Percentiles rank a stretch among this genome's conserved stretches.
Conservation (phyloP, 768 basidiomycete species). For the Filobasidium wieringae region DNA sequence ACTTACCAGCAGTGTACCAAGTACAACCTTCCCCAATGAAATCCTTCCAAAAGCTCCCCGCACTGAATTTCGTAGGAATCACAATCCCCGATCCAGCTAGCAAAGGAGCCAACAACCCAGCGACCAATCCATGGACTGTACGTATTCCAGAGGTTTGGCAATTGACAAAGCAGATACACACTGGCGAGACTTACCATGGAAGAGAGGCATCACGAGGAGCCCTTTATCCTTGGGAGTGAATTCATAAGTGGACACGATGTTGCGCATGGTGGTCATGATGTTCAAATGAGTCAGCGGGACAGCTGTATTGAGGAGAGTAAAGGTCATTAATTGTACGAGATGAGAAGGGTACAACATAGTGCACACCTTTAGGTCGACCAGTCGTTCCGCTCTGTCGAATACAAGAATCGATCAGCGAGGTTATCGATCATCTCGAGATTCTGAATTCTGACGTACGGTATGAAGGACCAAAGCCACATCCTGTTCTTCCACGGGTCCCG, state of each 20-base stretch:
- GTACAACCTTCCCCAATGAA: constrained; percentile 40
- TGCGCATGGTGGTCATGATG: constrained; percentile 33
- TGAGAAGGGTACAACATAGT: neutral
- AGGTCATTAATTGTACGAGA: neutral
- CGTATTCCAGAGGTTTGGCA: no score
- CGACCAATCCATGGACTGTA: constrained; percentile 52
- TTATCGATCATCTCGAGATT: neutral
- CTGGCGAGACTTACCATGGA: constrained; percentile 8
- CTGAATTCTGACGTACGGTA: constrained; percentile 39
- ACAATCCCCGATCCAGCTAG: constrained; percentile 50
- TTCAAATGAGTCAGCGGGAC: constrained; percentile 38
- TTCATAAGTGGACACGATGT: constrained; percentile 37
- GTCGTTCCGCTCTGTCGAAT: constrained; percentile 46
- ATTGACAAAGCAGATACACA: neutral
- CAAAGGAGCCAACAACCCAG: constrained; percentile 51
- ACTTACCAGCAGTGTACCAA: constrained; percentile 43
- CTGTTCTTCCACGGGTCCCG: constrained; percentile 32
- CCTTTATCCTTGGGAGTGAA: constrained; percentile 31
- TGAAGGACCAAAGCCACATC: constrained; percentile 51
- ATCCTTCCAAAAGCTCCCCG: constrained; percentile 47
- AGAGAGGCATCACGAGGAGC: constrained; percentile 45
- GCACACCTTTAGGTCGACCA: constrained; percentile 48
- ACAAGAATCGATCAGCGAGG: neutral
- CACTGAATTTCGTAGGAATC: constrained; percentile 50
- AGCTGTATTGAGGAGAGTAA: constrained; percentile 18